Conservation (phyloP, 306 rosid species). For the Astragalus membranaceus region DNA sequence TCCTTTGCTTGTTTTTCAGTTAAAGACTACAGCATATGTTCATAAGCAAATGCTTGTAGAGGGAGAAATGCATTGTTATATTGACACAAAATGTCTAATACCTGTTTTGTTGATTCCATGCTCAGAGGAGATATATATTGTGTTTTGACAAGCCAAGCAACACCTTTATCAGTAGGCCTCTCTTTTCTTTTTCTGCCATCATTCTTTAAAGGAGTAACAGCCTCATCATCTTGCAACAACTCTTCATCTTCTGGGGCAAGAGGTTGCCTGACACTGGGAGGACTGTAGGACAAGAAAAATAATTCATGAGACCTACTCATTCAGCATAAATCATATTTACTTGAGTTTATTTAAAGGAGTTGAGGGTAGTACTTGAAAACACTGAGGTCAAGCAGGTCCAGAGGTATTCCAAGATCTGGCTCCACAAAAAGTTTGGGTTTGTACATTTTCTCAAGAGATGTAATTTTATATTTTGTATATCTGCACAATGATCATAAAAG, state of each 20-base stretch:
- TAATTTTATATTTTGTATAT: conserved; percentile 70
- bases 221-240: conserved; percentile 72
- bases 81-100: conserved; percentile 7
- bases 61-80: conserved; percentile 1
- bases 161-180: conserved; percentile 93
- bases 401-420: conserved; percentile 96
- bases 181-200: conserved; percentile 83
- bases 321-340: background rate
- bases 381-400: conserved; percentile 91
- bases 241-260: conserved; percentile 88
- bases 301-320: conserved; percentile 21
- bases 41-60: background rate
- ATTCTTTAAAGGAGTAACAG: conserved; percentile 63
- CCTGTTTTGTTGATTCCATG: conserved; percentile 85
- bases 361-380: conserved; percentile 67
- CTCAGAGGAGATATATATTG: conserved; percentile 93
- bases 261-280: conserved; percentile 59
- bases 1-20: conserved; percentile 97
- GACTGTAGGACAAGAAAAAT: conserved; percentile 36
- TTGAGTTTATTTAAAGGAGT: conserved; percentile 10
- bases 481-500: conserved; percentile 43
- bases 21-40: conserved; percentile 52
- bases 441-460: conserved; percentile 85
- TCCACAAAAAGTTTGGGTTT: conserved; percentile 89
- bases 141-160: conserved; percentile 96